phyloP scores from a whole-genome alignment of 2,329 filamentous ascomycete genomes.

The Neofusicoccum kwambonambiense region DNA sequence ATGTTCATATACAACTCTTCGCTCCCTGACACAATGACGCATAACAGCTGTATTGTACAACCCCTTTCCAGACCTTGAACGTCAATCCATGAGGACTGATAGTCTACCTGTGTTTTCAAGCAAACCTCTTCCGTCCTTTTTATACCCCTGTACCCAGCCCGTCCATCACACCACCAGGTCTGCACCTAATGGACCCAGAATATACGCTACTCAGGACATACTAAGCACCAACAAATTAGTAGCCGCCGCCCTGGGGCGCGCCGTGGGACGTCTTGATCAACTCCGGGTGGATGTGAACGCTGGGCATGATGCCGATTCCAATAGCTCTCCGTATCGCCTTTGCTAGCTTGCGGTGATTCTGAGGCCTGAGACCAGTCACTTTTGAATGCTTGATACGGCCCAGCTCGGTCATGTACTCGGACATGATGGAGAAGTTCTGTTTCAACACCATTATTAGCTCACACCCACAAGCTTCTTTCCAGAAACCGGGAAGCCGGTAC shows the following conservation, averaged over 20 bases:
- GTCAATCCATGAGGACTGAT: too few species aligned
- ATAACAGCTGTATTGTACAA: too few species aligned
- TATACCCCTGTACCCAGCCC: too few species aligned
- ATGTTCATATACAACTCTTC: too few species aligned
- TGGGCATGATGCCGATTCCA: slow-evolving; percentile 88
- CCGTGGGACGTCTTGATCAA: slow-evolving; percentile 39
- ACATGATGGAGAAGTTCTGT: slow-evolving; percentile 89
- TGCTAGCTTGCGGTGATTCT: slow-evolving; percentile 89
- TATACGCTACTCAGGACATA: too few species aligned
- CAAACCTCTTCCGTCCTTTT: too few species aligned
- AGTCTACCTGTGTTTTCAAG: too few species aligned
- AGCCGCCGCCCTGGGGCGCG: neutral
- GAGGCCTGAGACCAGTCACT: slow-evolving; percentile 75
- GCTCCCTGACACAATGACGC: too few species aligned
- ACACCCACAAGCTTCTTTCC: neutral
- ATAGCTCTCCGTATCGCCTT: slow-evolving; percentile 89
- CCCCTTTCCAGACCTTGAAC: too few species aligned
- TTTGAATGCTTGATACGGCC: slow-evolving; percentile 79
- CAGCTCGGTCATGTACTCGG: slow-evolving; percentile 80
- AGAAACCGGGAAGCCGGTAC: slow-evolving; percentile 48
- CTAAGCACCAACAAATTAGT: neutral
- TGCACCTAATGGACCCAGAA: too few species aligned
- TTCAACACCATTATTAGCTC: neutral
- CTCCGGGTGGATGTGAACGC: slow-evolving; percentile 84
- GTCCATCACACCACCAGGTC: too few species aligned